phyloP scores from a whole-genome alignment of 2,329 filamentous ascomycete species.

The Cryphonectria radicalis region DNA sequence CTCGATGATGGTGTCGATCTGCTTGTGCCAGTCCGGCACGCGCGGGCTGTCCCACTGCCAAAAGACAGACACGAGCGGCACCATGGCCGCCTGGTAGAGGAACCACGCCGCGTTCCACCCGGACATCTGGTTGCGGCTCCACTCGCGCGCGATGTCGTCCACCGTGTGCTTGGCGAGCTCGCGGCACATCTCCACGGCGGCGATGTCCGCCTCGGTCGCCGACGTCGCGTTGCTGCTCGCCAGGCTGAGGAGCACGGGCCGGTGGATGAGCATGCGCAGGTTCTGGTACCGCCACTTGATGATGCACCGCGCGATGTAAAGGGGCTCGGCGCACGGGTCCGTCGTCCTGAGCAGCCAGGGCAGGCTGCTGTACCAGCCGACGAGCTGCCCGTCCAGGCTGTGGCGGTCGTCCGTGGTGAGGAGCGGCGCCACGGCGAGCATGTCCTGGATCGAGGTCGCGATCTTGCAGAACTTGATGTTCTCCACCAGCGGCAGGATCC shows the following conservation, averaged over 20 bases:
- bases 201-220: slow-evolving; percentile 64
- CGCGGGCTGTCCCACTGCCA: slow-evolving; percentile 62
- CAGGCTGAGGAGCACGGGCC: slow-evolving; percentile 72
- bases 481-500: slow-evolving; percentile 72
- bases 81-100: slow-evolving; percentile 79
- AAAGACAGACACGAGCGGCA: slow-evolving; percentile 76
- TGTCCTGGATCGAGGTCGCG: slow-evolving; percentile 76
- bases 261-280: slow-evolving; percentile 74
- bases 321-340: slow-evolving; percentile 71
- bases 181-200: slow-evolving; percentile 70
- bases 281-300: slow-evolving; percentile 87
- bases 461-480: slow-evolving; percentile 82
- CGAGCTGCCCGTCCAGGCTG: slow-evolving; percentile 68
- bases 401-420: slow-evolving; percentile 69
- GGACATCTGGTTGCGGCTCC: slow-evolving; percentile 73
- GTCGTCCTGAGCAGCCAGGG: slow-evolving; percentile 67
- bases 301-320: slow-evolving; percentile 71
- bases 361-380: slow-evolving; percentile 73
- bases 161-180: slow-evolving; percentile 72
- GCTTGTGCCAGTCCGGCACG: slow-evolving; percentile 57
- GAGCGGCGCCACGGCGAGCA: slow-evolving; percentile 70
- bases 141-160: slow-evolving; percentile 71
- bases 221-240: slow-evolving; percentile 58
- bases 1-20: slow-evolving; percentile 62
- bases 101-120: slow-evolving; percentile 86